Evolutionary conservation across 305 asterid species (phyloP), one percentile per base, ranked within the genome.

Genomic region (Rubia balearica): DNA sequence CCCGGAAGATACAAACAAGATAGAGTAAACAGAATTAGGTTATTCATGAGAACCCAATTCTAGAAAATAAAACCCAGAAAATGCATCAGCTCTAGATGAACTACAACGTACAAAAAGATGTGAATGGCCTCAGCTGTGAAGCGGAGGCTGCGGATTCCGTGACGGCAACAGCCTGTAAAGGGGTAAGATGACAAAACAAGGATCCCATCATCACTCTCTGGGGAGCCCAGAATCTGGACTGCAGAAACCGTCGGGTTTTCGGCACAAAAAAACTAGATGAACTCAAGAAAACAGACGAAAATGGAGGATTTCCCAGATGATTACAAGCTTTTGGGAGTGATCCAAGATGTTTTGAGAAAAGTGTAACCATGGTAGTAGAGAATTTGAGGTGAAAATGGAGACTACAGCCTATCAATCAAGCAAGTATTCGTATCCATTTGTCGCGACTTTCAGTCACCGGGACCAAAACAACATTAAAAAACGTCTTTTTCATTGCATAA

Each of bases 281-380:
- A 5, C 8, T 7, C 22, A 46, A 14, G 65, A 38, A 55, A 33
- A 49, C 65, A 38, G 59, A 51, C 3, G 33, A 38, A 73, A 56
- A 14, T 30, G 76, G 71, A 51, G 59, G 59, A 51, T 51, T 17
- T 51, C 57, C 57, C 57, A 51, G 57, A 51, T 16, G 57, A 51
- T 17, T 51, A 51, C n/a, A 17, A 16, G 60, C 55, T 17, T 40
- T 45, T 9, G 65, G 59, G 33, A 67, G 60, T 4, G 62, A 21
- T 3, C 42, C 12, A 1, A 45, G 72, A 57, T 57, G 48, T 16
- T 8, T 68, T 10, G 61, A 16, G n/a, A 21, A 51, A 45, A 57
- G 46, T 6, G 61, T 24, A 19, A 57, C 48, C 77, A 73, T 73
- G 67, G 68, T 33, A 33, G 38, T 3, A 33, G 5, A 33, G 38